phyloP scores from a whole-genome alignment of 352 stramenopile species.

The Phytophthora rubi region DNA sequence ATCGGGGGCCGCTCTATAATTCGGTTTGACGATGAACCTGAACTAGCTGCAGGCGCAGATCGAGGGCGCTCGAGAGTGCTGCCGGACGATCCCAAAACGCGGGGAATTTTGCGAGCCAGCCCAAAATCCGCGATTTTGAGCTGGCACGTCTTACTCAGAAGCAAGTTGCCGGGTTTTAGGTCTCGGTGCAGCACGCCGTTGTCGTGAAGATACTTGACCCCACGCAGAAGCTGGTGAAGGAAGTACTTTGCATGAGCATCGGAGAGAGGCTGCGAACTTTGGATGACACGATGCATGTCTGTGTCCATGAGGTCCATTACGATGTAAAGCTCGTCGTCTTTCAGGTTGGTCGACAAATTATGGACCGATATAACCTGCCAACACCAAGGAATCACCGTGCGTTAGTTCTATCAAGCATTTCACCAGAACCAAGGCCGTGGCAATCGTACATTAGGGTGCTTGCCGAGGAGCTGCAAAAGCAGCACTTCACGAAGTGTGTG shows the following conservation, averaged over 20 bases:
- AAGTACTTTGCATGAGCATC: slow-evolving; percentile 90
- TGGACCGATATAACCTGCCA: slow-evolving; percentile 83
- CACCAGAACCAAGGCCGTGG: not conserved
- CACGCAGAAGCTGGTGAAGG: slow-evolving; percentile 91
- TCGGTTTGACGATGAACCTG: slow-evolving; percentile 10
- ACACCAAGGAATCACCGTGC: not conserved
- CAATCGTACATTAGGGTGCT: slow-evolving; percentile 78
- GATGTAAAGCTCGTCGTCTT: slow-evolving; percentile 95
- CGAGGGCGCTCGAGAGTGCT: slow-evolving; percentile 47
- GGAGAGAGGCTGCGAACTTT: slow-evolving; percentile 77
- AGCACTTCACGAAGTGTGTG: slow-evolving; percentile 90
- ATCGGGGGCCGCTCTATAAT: slow-evolving; percentile 52
- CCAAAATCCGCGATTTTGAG: slow-evolving; percentile 87
- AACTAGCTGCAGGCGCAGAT: slow-evolving; percentile 47
- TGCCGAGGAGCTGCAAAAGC: slow-evolving; percentile 86
- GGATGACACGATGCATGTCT: slow-evolving; percentile 91
- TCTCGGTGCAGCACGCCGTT: slow-evolving; percentile 84
- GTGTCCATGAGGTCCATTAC: slow-evolving; percentile 96
- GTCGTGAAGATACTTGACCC: slow-evolving; percentile 81
- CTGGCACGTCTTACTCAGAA: slow-evolving; percentile 80
- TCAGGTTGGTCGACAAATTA: slow-evolving; percentile 85
- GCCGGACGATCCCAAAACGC: slow-evolving; percentile 6
- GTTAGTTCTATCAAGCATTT: not conserved
- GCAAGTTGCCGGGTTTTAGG: slow-evolving; percentile 83
- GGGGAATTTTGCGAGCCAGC: slow-evolving; percentile 65